Percentiles rank a stretch among this genome's conserved stretches.
Evolutionary conservation across 2,329 filamentous ascomycete genomes (phyloP).

Genomic region (Kalmusia sp.): DNA sequence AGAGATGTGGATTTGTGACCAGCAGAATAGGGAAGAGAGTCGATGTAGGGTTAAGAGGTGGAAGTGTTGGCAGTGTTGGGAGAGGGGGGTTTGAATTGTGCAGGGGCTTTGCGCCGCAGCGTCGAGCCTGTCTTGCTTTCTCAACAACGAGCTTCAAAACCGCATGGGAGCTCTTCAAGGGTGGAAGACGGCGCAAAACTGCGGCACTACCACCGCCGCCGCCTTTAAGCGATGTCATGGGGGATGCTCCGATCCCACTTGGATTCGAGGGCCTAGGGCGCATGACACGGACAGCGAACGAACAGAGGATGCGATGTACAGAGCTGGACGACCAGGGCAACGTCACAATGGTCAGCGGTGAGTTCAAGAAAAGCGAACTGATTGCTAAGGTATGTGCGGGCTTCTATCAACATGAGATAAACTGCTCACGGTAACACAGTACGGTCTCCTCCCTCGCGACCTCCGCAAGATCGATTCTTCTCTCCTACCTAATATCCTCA

Average conservation of each 20-base stretch:
- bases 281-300: constrained; percentile 79
- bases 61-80: neutral
- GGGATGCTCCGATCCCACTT: constrained; percentile 54
- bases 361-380: constrained; percentile 97
- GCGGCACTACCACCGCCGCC: constrained; percentile 64
- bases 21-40: neutral
- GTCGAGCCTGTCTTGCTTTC: constrained; percentile 4
- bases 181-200: constrained; percentile 40
- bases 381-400: constrained; percentile 77
- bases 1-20: constrained; percentile 22
- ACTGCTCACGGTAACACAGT: constrained; percentile 59
- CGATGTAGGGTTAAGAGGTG: constrained; percentile 9
- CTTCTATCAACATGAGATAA: neutral
- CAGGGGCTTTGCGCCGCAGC: constrained; percentile 14
- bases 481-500: constrained; percentile 91
- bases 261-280: constrained; percentile 66
- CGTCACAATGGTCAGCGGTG: constrained; percentile 89
- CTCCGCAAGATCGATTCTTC: constrained; percentile 97
- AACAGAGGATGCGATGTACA: constrained; percentile 87
- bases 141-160: constrained; percentile 17
- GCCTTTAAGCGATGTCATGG: constrained; percentile 58
- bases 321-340: constrained; percentile 93
- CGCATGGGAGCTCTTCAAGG: constrained; percentile 34
- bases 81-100: neutral
- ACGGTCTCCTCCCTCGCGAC: constrained; percentile 90